Conservation (phyloP, 768 basidiomycete genomes). For the Candolleomyces efflorescens region DNA sequence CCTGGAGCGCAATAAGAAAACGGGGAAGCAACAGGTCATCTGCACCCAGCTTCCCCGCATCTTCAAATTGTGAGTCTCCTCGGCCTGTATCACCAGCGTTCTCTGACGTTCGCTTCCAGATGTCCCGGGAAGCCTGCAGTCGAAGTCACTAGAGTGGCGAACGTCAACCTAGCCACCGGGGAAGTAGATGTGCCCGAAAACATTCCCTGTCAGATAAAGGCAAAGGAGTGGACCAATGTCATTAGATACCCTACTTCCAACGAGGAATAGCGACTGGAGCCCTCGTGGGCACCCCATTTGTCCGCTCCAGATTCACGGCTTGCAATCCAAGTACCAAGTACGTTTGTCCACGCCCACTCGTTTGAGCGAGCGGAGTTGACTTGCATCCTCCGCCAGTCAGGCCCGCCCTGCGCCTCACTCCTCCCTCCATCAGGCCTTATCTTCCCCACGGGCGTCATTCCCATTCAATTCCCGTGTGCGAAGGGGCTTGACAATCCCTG, state of each 20-base stretch:
- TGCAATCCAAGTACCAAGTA: no score
- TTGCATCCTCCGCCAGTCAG: no score
- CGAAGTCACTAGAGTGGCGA: constrained; percentile 61
- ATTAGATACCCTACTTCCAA: neutral
- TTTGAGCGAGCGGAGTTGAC: no score
- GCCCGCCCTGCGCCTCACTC: no score
- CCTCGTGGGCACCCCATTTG: neutral
- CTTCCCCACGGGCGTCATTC: no score
- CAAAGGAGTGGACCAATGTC: constrained; percentile 25
- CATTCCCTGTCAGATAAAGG: constrained; percentile 18
- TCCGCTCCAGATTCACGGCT: no score
- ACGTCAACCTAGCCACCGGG: constrained; percentile 42
- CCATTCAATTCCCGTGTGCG: no score
- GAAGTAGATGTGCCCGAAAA: constrained; percentile 44
- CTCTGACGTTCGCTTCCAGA: constrained; percentile 31
- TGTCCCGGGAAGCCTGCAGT: constrained; percentile 63
- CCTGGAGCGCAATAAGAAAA: constrained; percentile 20
- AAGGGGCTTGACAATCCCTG: no score
- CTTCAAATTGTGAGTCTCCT: constrained; percentile 57
- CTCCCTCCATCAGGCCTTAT: no score
- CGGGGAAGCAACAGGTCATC: constrained; percentile 32
- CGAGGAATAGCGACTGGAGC: neutral
- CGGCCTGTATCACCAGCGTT: neutral
- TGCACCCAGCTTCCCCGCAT: constrained; percentile 77
- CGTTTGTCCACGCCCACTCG: no score